phyloP scores from a whole-genome alignment of 2,329 filamentous ascomycete species.

The Pseudogymnoascus sp. region DNA sequence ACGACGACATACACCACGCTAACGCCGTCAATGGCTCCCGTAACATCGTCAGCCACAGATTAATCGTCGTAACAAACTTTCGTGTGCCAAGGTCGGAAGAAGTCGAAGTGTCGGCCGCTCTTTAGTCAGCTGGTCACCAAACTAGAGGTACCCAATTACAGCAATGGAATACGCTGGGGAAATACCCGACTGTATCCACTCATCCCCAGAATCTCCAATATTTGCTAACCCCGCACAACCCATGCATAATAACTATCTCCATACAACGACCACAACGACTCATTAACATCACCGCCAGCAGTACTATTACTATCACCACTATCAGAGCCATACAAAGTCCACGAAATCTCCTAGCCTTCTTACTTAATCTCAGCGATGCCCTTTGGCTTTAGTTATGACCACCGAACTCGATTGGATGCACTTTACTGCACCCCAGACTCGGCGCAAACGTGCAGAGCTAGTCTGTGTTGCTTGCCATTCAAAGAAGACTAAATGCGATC shows the following conservation, averaged over 20 bases:
- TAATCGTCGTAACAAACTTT: no score
- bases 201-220: no score
- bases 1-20: no score
- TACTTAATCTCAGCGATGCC: neutral
- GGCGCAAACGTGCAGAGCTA: conserved; percentile 28
- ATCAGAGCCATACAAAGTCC: neutral
- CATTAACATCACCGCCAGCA: neutral
- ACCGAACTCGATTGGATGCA: conserved; percentile 27
- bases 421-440: conserved; percentile 23
- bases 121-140: no score
- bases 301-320: neutral
- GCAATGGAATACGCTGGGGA: no score
- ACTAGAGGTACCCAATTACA: no score
- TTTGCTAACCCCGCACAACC: neutral
- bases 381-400: neutral
- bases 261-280: neutral
- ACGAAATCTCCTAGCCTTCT: neutral
- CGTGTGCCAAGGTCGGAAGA: no score
- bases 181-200: no score
- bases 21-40: no score
- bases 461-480: conserved; percentile 29
- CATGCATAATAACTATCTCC: neutral
- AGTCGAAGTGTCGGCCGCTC: no score
- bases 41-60: no score
- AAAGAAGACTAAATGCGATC: conserved; percentile 32